phyloP scores from a whole-genome alignment of 1,139 yeast genomes.

The Taphrina communis region DNA sequence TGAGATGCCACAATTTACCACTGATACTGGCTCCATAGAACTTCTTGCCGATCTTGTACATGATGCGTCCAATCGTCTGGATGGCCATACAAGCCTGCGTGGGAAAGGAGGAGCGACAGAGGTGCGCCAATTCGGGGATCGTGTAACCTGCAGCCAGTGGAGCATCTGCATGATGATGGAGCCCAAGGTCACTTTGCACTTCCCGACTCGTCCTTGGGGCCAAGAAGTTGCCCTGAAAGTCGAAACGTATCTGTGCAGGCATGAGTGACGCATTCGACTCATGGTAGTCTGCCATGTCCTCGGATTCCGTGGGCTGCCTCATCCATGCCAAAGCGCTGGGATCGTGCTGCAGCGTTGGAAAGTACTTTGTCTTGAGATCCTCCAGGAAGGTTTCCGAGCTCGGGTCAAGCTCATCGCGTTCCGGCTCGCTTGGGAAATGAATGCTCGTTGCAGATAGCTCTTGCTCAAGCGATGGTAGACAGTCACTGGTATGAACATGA shows the following conservation, averaged over 20 bases:
- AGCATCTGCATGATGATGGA: constrained; percentile 88
- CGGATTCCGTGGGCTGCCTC: constrained; percentile 60
- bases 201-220: constrained; percentile 57
- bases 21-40: constrained; percentile 60
- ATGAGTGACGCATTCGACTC: constrained; percentile 50
- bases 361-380: constrained; percentile 81
- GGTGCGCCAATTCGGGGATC: constrained; percentile 75
- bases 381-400: constrained; percentile 59
- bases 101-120: constrained; percentile 77
- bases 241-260: constrained; percentile 72
- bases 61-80: constrained; percentile 81
- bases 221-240: constrained; percentile 79
- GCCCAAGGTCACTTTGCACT: constrained; percentile 67
- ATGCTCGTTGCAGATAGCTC: background rate
- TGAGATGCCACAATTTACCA: constrained; percentile 73
- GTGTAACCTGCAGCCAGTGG: constrained; percentile 92
- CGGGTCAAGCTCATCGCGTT: constrained; percentile 31
- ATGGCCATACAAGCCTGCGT: constrained; percentile 87
- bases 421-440: constrained; percentile 6
- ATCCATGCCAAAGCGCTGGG: constrained; percentile 88
- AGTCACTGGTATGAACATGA: constrained; percentile 12
- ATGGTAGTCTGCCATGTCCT: constrained; percentile 50
- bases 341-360: constrained; percentile 86
- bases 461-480: background rate
- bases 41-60: constrained; percentile 77